Evolutionary conservation across 306 rosid species (phyloP), one percentile per base, ranked within the genome.

Genomic region (Sesbania bispinosa): DNA sequence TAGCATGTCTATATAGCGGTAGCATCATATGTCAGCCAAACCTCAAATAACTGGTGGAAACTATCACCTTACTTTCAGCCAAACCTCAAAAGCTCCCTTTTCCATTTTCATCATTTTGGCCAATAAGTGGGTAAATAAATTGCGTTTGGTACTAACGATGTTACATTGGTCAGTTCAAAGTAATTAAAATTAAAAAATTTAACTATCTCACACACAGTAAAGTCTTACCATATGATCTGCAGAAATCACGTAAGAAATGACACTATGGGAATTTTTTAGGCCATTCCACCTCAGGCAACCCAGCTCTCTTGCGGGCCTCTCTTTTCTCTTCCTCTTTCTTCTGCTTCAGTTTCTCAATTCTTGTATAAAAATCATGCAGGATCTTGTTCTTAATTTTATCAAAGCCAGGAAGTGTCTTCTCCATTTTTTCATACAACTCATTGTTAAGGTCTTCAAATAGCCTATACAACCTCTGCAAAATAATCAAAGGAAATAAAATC

Each of bases 321-420:
- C 67, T 74, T 70, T 77, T 77, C 83, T 60, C 13, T 14, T 76
- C 79, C 20, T 29, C 58, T 69, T 66, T 80, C 79, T 69, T 67
- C 69, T 69, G 54, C 75, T 13, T 48, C 42, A 76, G 61, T 74
- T 27, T 78, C 15, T 32, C 27, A 1, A 35, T 6, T 69, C 92
- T 83, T 0, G 73, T 55, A 4, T 0, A 0, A 13, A 19, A 52
- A 67, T 83, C 85, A 0, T 76, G 48, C 39, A 3, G 0, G 10
- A 79, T 68, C 62, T 86, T 85, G 29, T 80, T 41, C 79, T 26
- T 10, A 74, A 89, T 36, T 24, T 61, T 70, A 52, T 52, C 54
- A 43, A 86, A 94, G 60, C 96, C 98, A 35, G 95, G 91, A 79
- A 85, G 39, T 21, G 72, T 27, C 45, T 18, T 4, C 20, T 62